A percentile compares a stretch with the other conserved stretches of the same genome.
phyloP scores from a whole-genome alignment of 2,329 filamentous ascomycete genomes.

The Clarireedia monteithiana region DNA sequence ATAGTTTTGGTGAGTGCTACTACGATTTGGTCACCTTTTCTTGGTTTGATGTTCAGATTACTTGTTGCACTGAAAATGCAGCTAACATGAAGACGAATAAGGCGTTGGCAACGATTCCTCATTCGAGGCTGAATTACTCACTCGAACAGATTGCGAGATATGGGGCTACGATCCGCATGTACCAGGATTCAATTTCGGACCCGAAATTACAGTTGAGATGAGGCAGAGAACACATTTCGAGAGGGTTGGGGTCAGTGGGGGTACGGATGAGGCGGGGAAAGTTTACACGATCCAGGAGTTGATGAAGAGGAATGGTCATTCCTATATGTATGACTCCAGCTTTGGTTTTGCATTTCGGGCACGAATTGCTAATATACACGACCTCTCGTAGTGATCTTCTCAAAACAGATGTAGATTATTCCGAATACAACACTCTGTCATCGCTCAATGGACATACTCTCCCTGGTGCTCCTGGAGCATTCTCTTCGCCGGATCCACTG shows the following conservation, averaged over 20 bases:
- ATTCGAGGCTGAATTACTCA: conserved; percentile 31
- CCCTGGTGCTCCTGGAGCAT: background rate
- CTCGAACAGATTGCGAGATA: conserved; percentile 32
- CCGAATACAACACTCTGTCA: conserved; percentile 30
- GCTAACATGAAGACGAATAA: background rate
- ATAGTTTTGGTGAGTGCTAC: conserved; percentile 5
- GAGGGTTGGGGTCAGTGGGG: conserved; percentile 28
- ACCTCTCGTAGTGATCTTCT: conserved; percentile 29
- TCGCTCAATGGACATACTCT: conserved; percentile 16
- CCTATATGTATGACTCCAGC: conserved; percentile 22
- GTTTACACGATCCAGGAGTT: conserved; percentile 32
- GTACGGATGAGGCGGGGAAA: conserved; percentile 19
- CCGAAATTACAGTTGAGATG: conserved; percentile 21
- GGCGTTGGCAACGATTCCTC: conserved; percentile 7
- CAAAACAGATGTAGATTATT: conserved; percentile 34
- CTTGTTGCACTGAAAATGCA: background rate
- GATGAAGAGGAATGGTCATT: conserved; percentile 33
- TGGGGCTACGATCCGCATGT: conserved; percentile 35
- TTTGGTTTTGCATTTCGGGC: background rate
- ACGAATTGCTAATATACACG: conserved; percentile 12
- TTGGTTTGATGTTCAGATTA: background rate
- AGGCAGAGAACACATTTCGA: conserved; percentile 28
- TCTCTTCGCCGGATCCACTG: conserved; percentile 5
- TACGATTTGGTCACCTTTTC: background rate
- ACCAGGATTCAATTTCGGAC: conserved; percentile 23